Conservation (phyloP, 2,329 filamentous ascomycete genomes). For the Talaromyces rugulosus region DNA sequence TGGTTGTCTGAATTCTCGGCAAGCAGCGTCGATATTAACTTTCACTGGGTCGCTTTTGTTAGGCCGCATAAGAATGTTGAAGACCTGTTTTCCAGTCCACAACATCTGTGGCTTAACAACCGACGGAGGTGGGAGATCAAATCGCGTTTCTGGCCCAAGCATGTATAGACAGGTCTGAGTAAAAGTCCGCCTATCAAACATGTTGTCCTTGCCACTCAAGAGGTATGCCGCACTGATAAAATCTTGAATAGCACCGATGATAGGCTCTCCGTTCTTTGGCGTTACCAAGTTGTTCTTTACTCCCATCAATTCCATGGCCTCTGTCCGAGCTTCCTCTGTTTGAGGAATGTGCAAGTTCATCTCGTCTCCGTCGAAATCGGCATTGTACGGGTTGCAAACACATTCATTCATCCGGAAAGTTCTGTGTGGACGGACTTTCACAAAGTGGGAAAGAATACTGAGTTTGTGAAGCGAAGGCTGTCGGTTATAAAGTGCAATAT, state of each 20-base stretch:
- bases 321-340: constrained; percentile 91
- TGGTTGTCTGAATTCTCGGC: constrained; percentile 61
- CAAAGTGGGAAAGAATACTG: constrained; percentile 94
- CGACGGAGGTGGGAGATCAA: constrained; percentile 83
- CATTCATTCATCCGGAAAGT: constrained; percentile 97
- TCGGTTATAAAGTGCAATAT: constrained; percentile 95
- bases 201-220: constrained; percentile 85
- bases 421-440: constrained; percentile 88
- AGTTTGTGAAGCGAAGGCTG: constrained; percentile 97
- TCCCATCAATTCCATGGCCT: constrained; percentile 95
- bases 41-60: constrained; percentile 77
- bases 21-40: constrained; percentile 90
- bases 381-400: constrained; percentile 97
- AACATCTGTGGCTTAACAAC: constrained; percentile 79
- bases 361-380: constrained; percentile 97
- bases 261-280: constrained; percentile 94
- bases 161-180: constrained; percentile 90
- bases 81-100: constrained; percentile 97
- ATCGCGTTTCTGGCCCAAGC: constrained; percentile 71
- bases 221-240: constrained; percentile 96
- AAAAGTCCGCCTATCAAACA: constrained; percentile 85
- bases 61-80: constrained; percentile 85
- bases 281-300: constrained; percentile 95
- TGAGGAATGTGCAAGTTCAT: constrained; percentile 99
- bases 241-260: constrained; percentile 98